Percentiles rank a stretch among this genome's conserved stretches.
phyloP scores from a whole-genome alignment of 2,329 filamentous ascomycete genomes.

The Venturia aucupariae region DNA sequence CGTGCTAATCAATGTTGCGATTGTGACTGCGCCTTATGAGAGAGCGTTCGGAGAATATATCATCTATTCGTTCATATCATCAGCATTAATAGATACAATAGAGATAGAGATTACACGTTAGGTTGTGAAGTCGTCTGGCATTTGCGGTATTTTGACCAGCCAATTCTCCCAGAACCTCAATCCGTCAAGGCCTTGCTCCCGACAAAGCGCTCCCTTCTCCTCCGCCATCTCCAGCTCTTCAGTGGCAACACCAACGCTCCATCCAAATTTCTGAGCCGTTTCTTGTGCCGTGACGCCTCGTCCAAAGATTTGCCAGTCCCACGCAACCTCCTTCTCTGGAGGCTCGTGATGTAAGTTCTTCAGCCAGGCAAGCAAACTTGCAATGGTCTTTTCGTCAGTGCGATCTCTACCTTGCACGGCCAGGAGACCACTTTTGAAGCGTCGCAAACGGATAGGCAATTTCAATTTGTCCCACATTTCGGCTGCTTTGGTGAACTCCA shows the following conservation, averaged over 20 bases:
- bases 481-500: constrained; percentile 85
- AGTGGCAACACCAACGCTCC: constrained; percentile 92
- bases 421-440: constrained; percentile 88
- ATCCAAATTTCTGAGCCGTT: constrained; percentile 80
- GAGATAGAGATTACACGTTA: background rate
- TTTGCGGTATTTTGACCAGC: constrained; percentile 20
- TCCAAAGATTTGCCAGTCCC: constrained; percentile 73
- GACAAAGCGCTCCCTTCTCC: constrained; percentile 75
- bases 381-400: constrained; percentile 83
- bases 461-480: constrained; percentile 79
- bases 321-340: constrained; percentile 54
- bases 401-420: constrained; percentile 84
- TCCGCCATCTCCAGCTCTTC: constrained; percentile 98
- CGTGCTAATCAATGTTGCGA: too few relatives aligned
- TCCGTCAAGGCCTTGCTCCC: constrained; percentile 86
- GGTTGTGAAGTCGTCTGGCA: background rate
- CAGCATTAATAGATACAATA: background rate
- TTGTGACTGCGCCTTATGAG: too few relatives aligned
- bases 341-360: constrained; percentile 59
- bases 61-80: constrained; percentile 1
- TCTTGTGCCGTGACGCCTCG: constrained; percentile 85
- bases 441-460: constrained; percentile 74
- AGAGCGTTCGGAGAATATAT: too few relatives aligned
- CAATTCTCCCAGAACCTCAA: constrained; percentile 86
- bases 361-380: constrained; percentile 67